Base-by-base conservation (phyloP, 2,329 filamentous ascomycete species). In the Immersiporthe knoxdaviesiana region DNA sequence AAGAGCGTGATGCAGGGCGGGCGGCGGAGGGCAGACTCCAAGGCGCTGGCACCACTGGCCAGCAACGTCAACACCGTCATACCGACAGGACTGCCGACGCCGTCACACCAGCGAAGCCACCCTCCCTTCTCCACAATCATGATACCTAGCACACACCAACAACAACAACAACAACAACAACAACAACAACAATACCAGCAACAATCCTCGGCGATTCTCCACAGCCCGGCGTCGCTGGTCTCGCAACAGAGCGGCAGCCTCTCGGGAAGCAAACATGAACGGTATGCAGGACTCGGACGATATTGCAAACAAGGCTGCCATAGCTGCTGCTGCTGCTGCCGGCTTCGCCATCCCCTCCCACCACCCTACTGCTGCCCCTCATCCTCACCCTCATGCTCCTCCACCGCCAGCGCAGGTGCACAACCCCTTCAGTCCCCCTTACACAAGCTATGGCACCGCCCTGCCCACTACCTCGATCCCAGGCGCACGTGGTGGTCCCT, bases 1-100 rank as follows among this genome's bases (percentile, higher is more conserved):
- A 87, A 87, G 76, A 83, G 79, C 68, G 82, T 81, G 8, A 76
- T 77, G 2, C 77, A 80, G 47, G 75, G 79, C 1, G 76, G 76
- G 4, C 79, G 79, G 21, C 80, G 79, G 71, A 79, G 81, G 39
- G 78, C 81, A 11, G 79, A 83, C 39, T 74, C 82, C 18, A 80
- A 80, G 68, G 74, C 73, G 41, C 69, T 82, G 7, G 76, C 79
- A 18, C 74, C 81, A 1, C 74, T 80, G 70, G 78, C 78, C 71
- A 74, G 76, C 41, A 78, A 75, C 50, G 72, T 79, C 30, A 75
- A 74, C 35, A 70, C 73, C 1, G 74, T 77, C 16, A 76, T 76
- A 24, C 76, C 77, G 7, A 77, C 74, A 65, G 65, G 73, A 52
- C 64, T 77, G 8, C 71, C 74, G 11, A 76, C 76, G 3, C 75